Conservation (phyloP, 1,284 basidiomycete species). For the Singerocomus inundabilis region DNA sequence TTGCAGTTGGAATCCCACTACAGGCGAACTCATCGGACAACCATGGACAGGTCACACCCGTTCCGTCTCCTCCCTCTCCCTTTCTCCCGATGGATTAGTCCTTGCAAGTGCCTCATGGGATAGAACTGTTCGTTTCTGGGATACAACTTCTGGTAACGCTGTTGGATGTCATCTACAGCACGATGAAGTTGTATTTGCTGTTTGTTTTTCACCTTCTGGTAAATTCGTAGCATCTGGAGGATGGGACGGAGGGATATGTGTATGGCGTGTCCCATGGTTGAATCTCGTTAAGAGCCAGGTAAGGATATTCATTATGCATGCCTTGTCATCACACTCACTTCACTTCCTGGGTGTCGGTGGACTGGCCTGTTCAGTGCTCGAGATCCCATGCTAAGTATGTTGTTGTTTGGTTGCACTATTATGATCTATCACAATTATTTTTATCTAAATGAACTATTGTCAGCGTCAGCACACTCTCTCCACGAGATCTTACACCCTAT, state of each 20-base stretch:
- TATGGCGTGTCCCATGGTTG: slow-evolving; percentile 1
- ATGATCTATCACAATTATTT: too few relatives aligned
- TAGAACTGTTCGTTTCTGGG: slow-evolving; percentile 15
- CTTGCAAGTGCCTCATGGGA: slow-evolving; percentile 11
- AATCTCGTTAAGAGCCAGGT: not conserved
- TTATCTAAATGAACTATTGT: too few relatives aligned
- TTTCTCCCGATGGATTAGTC: slow-evolving; percentile 11
- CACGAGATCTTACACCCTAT: not conserved
- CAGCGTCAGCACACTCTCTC: not conserved
- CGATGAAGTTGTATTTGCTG: fast-evolving
- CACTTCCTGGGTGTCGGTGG: too few relatives aligned
- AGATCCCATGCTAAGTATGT: too few relatives aligned
- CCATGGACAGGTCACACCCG: slow-evolving; percentile 8
- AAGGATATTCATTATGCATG: too few relatives aligned
- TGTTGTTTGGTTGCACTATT: too few relatives aligned
- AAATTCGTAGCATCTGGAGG: not conserved
- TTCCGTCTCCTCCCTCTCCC: not conserved
- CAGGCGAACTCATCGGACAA: slow-evolving; percentile 1
- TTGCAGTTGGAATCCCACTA: slow-evolving; percentile 11
- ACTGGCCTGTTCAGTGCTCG: too few relatives aligned
- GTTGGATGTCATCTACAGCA: slow-evolving; percentile 1
- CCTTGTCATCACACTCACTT: too few relatives aligned
- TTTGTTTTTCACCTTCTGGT: slow-evolving; percentile 9
- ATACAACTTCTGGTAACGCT: not conserved
- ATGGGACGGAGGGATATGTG: fast-evolving